Percentiles rank a stretch among this genome's conserved stretches.
Conservation (phyloP, 345 rosid species). For the Euphorbia pulcherrima region DNA sequence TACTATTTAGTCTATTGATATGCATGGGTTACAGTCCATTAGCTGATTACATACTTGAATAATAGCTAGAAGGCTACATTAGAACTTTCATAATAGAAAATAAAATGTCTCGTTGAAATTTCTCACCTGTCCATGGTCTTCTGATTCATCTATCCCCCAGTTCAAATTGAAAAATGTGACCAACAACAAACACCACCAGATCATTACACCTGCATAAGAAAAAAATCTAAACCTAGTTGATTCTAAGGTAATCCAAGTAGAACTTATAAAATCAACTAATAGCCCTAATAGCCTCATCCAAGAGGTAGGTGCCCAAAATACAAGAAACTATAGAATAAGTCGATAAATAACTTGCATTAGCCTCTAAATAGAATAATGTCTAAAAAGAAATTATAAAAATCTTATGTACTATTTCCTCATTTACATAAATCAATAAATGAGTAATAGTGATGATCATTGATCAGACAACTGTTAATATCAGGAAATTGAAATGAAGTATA, state of each 20-base stretch:
- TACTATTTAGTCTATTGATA: too few relatives aligned
- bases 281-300: constrained; percentile 12
- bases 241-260: constrained; percentile 32
- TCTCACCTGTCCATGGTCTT: constrained; percentile 45
- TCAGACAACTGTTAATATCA: not conserved
- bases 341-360: too few relatives aligned
- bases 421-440: not conserved
- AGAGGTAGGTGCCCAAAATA: too few relatives aligned
- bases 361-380: not conserved
- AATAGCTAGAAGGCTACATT: too few relatives aligned
- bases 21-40: not conserved
- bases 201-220: constrained; percentile 60
- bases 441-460: not conserved
- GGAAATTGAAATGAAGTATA: not conserved
- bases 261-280: constrained; percentile 15
- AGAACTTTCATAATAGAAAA: too few relatives aligned
- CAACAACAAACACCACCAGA: constrained; percentile 23
- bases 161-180: constrained; percentile 19
- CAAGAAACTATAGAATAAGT: not conserved
- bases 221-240: constrained; percentile 49
- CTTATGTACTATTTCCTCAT: not conserved
- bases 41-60: constrained; percentile 2
- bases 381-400: not conserved
- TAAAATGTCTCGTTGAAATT: constrained; percentile 6
- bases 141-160: constrained; percentile 28